Evolutionary conservation across 495 filamentous ascomycete genomes (phyloP).

Genomic region (Staphylotrichum tortipilum): DNA sequence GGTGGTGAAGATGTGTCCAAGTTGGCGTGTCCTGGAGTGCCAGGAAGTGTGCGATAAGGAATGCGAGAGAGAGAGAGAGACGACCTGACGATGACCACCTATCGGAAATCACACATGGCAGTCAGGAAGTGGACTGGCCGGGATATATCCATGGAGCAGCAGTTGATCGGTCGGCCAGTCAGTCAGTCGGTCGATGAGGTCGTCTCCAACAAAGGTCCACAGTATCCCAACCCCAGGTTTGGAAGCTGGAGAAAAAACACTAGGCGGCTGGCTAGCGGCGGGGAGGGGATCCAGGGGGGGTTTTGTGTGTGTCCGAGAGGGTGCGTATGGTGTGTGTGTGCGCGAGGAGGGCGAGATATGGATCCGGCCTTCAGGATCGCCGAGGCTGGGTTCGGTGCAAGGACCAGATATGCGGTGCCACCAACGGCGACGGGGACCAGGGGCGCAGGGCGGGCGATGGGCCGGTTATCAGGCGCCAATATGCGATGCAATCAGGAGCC

Average conservation of each 20-base stretch:
- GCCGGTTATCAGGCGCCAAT: conserved; percentile 19
- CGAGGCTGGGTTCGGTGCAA: conserved; percentile 23
- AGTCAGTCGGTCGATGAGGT: background rate
- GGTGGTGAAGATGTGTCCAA: background rate
- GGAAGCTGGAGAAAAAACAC: background rate
- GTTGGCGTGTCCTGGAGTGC: background rate
- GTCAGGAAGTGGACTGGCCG: conserved; percentile 5
- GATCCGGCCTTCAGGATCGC: conserved; percentile 9
- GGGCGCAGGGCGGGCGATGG: conserved; percentile 4
- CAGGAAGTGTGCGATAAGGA: background rate
- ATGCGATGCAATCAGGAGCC: conserved; percentile 10
- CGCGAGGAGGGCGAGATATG: too few relatives aligned
- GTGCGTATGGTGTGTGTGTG: too few relatives aligned
- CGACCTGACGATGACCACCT: conserved; percentile 14
- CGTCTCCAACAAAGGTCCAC: too few relatives aligned
- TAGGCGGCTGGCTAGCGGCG: too few relatives aligned
- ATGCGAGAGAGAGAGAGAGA: conserved; percentile 6
- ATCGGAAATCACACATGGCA: conserved; percentile 28
- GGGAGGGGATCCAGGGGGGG: conserved; percentile 2
- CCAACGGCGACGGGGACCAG: background rate
- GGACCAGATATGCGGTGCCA: conserved; percentile 17
- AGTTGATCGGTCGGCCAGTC: too few relatives aligned
- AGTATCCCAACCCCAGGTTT: background rate
- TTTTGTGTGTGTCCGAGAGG: too few relatives aligned
- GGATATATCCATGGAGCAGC: conserved; percentile 21